Evolutionary conservation across 352 stramenopile species (phyloP).

Genomic region (Discostella stelligera): DNA sequence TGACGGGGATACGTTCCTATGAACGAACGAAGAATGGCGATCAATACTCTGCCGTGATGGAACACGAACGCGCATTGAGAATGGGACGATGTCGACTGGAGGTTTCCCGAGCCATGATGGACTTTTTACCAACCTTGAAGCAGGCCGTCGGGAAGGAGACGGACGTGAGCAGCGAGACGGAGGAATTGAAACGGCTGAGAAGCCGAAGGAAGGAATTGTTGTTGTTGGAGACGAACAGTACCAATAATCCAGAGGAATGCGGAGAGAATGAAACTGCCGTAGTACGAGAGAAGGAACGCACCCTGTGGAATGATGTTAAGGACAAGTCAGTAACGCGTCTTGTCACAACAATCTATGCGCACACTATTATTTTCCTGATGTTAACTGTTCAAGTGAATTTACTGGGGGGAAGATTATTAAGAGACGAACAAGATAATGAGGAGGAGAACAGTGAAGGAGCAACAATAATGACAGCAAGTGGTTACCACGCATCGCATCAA

Average conservation of each 20-base stretch:
- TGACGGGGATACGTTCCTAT: slow-evolving; percentile 4
- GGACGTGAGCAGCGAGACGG: slow-evolving; percentile 26
- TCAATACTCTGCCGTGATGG: neutral
- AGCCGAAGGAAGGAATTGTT: slow-evolving; percentile 6
- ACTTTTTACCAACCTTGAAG: slow-evolving; percentile 45
- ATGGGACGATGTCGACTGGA: slow-evolving; percentile 38
- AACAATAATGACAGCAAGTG: slow-evolving; percentile 11
- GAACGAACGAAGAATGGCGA: slow-evolving; percentile 1
- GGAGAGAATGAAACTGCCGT: neutral
- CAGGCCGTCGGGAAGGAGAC: slow-evolving; percentile 28
- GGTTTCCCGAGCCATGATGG: slow-evolving; percentile 30
- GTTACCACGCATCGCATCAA: slow-evolving; percentile 47
- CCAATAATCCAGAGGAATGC: neutral
- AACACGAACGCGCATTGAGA: slow-evolving; percentile 7
- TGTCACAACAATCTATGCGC: slow-evolving; percentile 46
- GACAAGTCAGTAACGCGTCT: slow-evolving; percentile 45
- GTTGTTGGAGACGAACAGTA: neutral
- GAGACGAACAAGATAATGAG: slow-evolving; percentile 35
- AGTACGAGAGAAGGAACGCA: slow-evolving; percentile 18
- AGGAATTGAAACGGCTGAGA: slow-evolving; percentile 37
- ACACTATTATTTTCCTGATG: slow-evolving; percentile 51
- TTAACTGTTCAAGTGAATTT: slow-evolving; percentile 60
- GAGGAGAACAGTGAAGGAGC: neutral
- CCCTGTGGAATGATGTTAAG: slow-evolving; percentile 51
- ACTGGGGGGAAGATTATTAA: slow-evolving; percentile 43